Evolutionary conservation across 345 rosid genomes (phyloP), one percentile per base, ranked within the genome.

Genomic region (Microcos paniculata): DNA sequence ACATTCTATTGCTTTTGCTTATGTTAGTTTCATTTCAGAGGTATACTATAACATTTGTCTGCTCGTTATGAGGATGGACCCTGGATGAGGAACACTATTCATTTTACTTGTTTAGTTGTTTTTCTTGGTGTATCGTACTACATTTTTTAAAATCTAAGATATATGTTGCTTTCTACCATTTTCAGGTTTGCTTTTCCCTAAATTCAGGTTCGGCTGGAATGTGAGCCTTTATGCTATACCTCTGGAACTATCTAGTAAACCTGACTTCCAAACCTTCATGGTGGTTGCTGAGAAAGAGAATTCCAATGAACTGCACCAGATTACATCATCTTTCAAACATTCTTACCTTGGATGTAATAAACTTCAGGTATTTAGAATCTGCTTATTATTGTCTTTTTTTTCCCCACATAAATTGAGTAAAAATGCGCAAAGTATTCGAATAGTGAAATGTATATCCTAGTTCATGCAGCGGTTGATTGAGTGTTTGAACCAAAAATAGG

Each of bases 151-250:
- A 21, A 35, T 74, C 53, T 58, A 69, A 72, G 62, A 53, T 74
- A 28, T 30, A 57, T 30, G 43, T 72, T 81, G 69, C 79, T 67
- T 35, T 73, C 10, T 76, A 6, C 61, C 55, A 64, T 75, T 82
- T 51, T 89, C n/a, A 95, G 99, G 87, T 73, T 83, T 95, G 90
- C 90, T 95, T 74, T 90, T 93, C 79, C 82, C 94, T 15, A 91
- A 77, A 82, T 84, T 95, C 77, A 90, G 99, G 53, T 90, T 88
- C 85, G 99, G 99, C 70, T 95, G 98, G 99, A 89, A 85, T 74
- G 79, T 85, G 71, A 79, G 62, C 74, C 83, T 93, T 81, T 91
- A 88, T 77, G 87, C 85, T 35, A 70, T 93, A 28, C 79, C 97
- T 72, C 87, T 79, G 55, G 85, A 89, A 74, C 75, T 84, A 53